A percentile compares a stretch with the other conserved stretches of the same genome.
These are phyloP conservation scores for Actinomortierella ambigua DNA, from an alignment of 371 early-diverging fungal genomes.

Conservation along the genomic window DNA sequence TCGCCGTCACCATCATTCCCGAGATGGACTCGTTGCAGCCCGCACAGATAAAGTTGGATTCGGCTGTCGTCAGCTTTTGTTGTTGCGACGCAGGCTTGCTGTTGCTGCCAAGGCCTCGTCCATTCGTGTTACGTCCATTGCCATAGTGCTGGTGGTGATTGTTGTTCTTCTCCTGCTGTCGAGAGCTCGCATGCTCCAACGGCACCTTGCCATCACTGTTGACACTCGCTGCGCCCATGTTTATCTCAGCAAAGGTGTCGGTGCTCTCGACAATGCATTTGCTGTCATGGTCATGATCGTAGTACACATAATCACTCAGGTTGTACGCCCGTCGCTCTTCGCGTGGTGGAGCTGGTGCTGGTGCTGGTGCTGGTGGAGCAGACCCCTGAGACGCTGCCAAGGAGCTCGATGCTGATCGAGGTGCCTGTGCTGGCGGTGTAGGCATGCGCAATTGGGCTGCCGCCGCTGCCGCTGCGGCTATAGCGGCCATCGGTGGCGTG, in stretches of 20 bases:
- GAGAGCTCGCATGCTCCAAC: slow-evolving; percentile 6
- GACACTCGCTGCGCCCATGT: slow-evolving; percentile 7
- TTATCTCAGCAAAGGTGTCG: neutral
- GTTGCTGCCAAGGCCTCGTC: neutral
- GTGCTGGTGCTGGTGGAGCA: neutral
- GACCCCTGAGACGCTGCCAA: no score
- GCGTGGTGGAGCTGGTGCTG: neutral
- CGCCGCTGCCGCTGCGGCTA: no score
- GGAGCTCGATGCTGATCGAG: no score
- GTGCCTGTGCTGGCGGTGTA: no score
- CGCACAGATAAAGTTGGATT: slow-evolving; percentile 42
- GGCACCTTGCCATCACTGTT: slow-evolving; percentile 17
- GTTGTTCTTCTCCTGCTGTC: no score
- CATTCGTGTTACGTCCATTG: neutral
- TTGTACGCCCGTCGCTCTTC: neutral
- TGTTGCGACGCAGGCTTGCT: neutral
- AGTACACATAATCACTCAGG: neutral
- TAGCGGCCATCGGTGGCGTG: no score
- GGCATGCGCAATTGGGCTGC: no score
- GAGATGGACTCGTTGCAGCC: slow-evolving; percentile 59
- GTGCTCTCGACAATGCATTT: slow-evolving; percentile 21
- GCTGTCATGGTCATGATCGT: slow-evolving; percentile 22
- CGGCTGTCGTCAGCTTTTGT: neutral
- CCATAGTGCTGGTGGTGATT: no score
- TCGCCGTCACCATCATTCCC: slow-evolving; percentile 65